phyloP scores from a whole-genome alignment of 768 basidiomycete species.

The Pisolithus tinctorius region DNA sequence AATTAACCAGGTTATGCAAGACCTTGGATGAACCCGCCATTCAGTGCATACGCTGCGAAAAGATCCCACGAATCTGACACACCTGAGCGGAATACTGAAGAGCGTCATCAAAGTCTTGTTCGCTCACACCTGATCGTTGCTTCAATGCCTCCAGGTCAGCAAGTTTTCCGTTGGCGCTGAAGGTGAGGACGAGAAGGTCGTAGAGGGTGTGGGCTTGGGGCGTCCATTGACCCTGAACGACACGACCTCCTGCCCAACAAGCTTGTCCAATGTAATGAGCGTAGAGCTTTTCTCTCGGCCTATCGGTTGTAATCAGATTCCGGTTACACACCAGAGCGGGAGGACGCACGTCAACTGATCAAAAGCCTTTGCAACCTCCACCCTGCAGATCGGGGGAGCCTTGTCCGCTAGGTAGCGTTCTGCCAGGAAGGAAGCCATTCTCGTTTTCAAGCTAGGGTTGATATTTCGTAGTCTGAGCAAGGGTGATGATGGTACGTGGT shows the following conservation, averaged over 20 bases:
- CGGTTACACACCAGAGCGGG: not conserved
- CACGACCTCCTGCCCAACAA: slow-evolving; percentile 78
- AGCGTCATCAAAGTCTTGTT: slow-evolving; percentile 61
- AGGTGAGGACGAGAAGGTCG: slow-evolving; percentile 63
- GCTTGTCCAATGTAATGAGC: slow-evolving; percentile 65
- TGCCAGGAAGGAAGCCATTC: slow-evolving; percentile 30
- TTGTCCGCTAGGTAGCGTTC: slow-evolving; percentile 74
- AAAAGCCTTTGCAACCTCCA: slow-evolving; percentile 66
- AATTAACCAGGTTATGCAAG: slow-evolving; percentile 51
- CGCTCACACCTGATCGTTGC: slow-evolving; percentile 43
- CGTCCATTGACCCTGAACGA: slow-evolving; percentile 84
- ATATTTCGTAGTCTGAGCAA: not conserved
- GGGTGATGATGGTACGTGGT: too few species aligned
- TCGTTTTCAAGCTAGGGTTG: slow-evolving; percentile 4
- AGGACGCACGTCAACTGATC: slow-evolving; percentile 51
- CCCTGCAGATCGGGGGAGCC: slow-evolving; percentile 66
- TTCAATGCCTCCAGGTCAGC: slow-evolving; percentile 51
- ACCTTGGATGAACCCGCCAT: slow-evolving; percentile 17
- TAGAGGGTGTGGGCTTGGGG: slow-evolving; percentile 60
- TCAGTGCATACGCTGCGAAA: not conserved
- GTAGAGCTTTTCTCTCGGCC: slow-evolving; percentile 72
- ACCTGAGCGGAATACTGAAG: slow-evolving; percentile 75
- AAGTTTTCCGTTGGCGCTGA: slow-evolving; percentile 54
- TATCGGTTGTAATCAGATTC: slow-evolving; percentile 21
- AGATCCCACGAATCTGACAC: not conserved